Base-by-base conservation (phyloP, 2,329 filamentous ascomycete genomes). In the Pseudocercospora fijiensis region DNA sequence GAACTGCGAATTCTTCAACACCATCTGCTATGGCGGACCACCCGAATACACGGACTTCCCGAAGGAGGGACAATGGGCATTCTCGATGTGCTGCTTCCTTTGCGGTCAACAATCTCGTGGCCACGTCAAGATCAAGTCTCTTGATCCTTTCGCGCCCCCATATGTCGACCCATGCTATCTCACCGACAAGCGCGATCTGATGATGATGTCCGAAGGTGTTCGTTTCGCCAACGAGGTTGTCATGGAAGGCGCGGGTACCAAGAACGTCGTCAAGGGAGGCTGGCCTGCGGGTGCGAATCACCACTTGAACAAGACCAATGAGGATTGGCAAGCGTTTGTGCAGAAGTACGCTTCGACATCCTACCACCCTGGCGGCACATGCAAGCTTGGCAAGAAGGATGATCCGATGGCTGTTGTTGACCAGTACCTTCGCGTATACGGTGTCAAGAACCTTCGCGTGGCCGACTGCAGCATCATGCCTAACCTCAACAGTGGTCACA, bases 1-100 rank as follows among this genome's bases (percentile, higher is more conserved):
- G 0, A 85, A 88, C 69, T 72, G 87, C 56, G 86, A 88, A 69
- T 83, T 87, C 74, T 88, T 87, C 75, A 85, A 80, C 30, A 87
- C 85, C 0, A 86, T 88, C 70, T 84, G 83, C 69, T 87, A 87
- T 67, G 84, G 84, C 3, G 84, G 84, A 7, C 85, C 85, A 0
- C 85, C 85, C 66, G 83, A 86, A 64, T 87, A 81, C 64, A 76
- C 79, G 20, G 75, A 85, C 41, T 83, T 82, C 60, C 86, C 85
- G 0, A 75, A 79, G 1, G 79, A 86, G 49, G 76, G 80, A 18
- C 79, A 86, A 61, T 79, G 85, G 64, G 82, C 81, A 0, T 88
- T 89, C 65, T 81, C 82, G 6, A 82, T 88, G 67, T 84, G 86
- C 57, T 80, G 81, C 0, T 81, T 87, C 71, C 78, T 88, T 0